A percentile compares a stretch with the other conserved stretches of the same genome.
phyloP scores from a whole-genome alignment of 179 eudicot genomes.

The Nepenthes alata region DNA sequence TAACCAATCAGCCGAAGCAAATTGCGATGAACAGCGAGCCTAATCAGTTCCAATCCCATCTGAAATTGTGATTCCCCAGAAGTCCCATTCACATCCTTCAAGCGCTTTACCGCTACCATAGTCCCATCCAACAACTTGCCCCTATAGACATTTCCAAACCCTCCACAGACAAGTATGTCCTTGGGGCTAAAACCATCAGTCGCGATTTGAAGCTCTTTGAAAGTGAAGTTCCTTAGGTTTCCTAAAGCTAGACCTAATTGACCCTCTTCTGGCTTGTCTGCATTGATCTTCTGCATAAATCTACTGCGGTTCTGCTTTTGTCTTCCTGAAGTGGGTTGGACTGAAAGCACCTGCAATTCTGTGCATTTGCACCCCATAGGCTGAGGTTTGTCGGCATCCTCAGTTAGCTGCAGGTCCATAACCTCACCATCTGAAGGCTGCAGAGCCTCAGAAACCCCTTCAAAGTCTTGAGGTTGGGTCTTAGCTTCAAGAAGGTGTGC shows the following conservation, averaged over 20 bases:
- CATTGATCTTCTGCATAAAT: conserved; percentile 47
- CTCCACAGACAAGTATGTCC: conserved; percentile 83
- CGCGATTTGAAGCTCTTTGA: conserved; percentile 67
- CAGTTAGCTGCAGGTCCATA: no score
- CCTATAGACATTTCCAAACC: conserved; percentile 82
- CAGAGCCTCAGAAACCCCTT: no score
- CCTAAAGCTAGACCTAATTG: conserved; percentile 57
- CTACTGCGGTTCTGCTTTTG: conserved; percentile 18
- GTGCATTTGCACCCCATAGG: no score
- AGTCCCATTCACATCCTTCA: conserved; percentile 61
- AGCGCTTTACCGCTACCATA: conserved; percentile 70
- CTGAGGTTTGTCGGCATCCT: no score
- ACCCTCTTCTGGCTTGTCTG: conserved; percentile 65
- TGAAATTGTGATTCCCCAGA: conserved; percentile 78
- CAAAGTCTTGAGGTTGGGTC: no score
- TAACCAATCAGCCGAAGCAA: conserved; percentile 68
- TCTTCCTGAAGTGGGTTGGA: conserved; percentile 29
- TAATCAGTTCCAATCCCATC: conserved; percentile 77
- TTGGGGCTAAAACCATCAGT: conserved; percentile 75
- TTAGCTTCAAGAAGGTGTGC: no score
- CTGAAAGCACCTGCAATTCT: no score
- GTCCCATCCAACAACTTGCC: conserved; percentile 68
- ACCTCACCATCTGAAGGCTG: no score
- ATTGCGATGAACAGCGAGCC: conserved; percentile 81
- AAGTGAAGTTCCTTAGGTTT: conserved; percentile 56